Percentiles rank a stretch among this genome's conserved stretches.
phyloP scores from a whole-genome alignment of 2,329 filamentous ascomycete species.

The Alternaria brassicae region DNA sequence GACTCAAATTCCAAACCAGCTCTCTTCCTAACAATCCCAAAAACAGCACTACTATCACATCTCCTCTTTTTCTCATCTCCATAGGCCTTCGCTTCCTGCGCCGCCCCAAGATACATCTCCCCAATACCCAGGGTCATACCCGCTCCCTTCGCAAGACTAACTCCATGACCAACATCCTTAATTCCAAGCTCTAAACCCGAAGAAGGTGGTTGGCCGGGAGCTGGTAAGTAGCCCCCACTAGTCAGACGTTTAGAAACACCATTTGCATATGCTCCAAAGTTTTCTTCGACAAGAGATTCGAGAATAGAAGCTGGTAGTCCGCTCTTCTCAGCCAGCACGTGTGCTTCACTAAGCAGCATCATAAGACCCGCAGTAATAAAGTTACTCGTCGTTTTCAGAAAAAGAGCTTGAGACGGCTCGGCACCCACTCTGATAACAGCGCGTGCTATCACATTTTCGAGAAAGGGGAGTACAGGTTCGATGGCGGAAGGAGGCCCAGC shows the following conservation, averaged over 20 bases:
- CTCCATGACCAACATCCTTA: slow-evolving; percentile 61
- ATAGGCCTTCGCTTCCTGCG: slow-evolving; percentile 54
- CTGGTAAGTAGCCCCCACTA: slow-evolving; percentile 34
- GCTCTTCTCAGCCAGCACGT: slow-evolving; percentile 58
- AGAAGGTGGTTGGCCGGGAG: slow-evolving; percentile 49
- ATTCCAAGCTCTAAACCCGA: slow-evolving; percentile 60
- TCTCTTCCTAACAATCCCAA: slow-evolving; percentile 55
- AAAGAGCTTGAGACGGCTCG: slow-evolving; percentile 54
- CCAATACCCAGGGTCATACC: slow-evolving; percentile 54
- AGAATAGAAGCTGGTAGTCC: slow-evolving; percentile 52
- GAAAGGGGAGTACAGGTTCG: slow-evolving; percentile 47
- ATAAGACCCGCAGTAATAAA: slow-evolving; percentile 60
- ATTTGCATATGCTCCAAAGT: slow-evolving; percentile 38
- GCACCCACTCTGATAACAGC: slow-evolving; percentile 54
- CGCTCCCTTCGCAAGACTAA: slow-evolving; percentile 52
- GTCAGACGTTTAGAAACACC: slow-evolving; percentile 39
- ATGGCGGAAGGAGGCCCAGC: slow-evolving; percentile 53
- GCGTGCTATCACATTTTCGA: slow-evolving; percentile 53
- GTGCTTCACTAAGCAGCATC: slow-evolving; percentile 59
- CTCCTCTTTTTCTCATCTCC: slow-evolving; percentile 45
- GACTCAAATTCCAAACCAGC: slow-evolving; percentile 57
- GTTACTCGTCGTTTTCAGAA: slow-evolving; percentile 60
- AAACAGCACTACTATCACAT: slow-evolving; percentile 61
- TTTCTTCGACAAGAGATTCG: slow-evolving; percentile 52
- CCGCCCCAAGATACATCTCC: slow-evolving; percentile 54